Base-by-base conservation (phyloP, 331 rosid genomes). In the Quercus lobata region DNA sequence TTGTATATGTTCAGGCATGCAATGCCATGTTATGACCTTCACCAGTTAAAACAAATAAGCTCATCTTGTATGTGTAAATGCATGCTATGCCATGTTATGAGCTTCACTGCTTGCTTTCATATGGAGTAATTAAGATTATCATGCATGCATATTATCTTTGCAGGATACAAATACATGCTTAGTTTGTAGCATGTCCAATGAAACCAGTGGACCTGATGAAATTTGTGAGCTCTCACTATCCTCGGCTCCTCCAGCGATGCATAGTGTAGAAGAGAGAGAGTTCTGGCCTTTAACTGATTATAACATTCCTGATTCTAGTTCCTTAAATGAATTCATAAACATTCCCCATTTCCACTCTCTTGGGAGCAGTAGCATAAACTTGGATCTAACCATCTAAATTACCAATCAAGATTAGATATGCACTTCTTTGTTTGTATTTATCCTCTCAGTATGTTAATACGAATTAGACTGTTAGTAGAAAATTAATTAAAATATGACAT, bases 361-460 rank as follows among this genome's bases (percentile, higher is more conserved):
- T 37, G 78, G 61, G n/a, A 65, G 58, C 68, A 83, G 72, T 58
- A 70, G 75, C 55, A 76, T 90, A 61, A 92, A 92, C 80, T 86
- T 92, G 77, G 93, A 92, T 85, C 81, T 92, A 73, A 83, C 93
- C 46, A 92, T 92, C 55, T 91, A 78, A 88, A 34, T 15, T 62
- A 17, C 7, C 37, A 29, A 27, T 8, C 14, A 37, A 18, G 53
- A 18, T 35, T 30, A 65, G n/a, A 21, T 12, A 11, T 4, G 19
- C 30, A 69, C 54, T n/a, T 69, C 8, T 41, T 37, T 37, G n/a
- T 35, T 37, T 44, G 25, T 69, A 10, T 69, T n/a, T 69, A 37
- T 34, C 27, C 54, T 69, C 21, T 16, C 18, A 69, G 41, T 30
- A 68, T 69, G 11, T 62, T 5, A 62, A 61, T 12, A 62, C 15